These are phyloP conservation scores for Rhypophila decipiens DNA, from an alignment of 495 filamentous ascomycete genomes.

Conservation along the genomic window DNA sequence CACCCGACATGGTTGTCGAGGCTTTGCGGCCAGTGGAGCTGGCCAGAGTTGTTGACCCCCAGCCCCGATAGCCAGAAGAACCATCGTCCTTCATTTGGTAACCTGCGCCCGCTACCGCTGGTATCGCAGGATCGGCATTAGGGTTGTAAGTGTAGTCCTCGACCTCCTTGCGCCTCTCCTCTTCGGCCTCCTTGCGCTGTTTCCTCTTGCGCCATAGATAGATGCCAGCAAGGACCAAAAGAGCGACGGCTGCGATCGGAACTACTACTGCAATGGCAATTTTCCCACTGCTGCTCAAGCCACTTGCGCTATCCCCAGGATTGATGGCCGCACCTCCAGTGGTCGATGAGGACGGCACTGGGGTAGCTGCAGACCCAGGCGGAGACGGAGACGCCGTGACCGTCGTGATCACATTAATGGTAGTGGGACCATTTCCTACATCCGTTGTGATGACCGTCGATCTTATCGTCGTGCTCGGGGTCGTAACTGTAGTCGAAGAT, in stretches of 20 bases:
- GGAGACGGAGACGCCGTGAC: constrained; percentile 12
- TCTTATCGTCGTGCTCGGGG: not conserved
- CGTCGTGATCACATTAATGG: constrained; percentile 21
- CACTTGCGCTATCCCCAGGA: constrained; percentile 26
- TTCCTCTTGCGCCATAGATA: constrained; percentile 86
- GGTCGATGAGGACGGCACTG: constrained; percentile 18
- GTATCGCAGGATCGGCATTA: constrained; percentile 81
- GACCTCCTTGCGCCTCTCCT: constrained; percentile 85
- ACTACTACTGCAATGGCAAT: constrained; percentile 93
- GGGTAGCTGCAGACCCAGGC: constrained; percentile 1
- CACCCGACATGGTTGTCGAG: constrained; percentile 81
- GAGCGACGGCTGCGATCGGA: constrained; percentile 80
- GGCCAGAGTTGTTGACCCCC: constrained; percentile 71
- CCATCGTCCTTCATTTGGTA: constrained; percentile 67
- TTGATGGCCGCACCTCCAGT: constrained; percentile 22
- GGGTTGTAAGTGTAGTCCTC: constrained; percentile 97
- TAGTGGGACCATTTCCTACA: constrained; percentile 2
- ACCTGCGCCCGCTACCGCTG: constrained; percentile 51
- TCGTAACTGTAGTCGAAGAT: constrained; percentile 8
- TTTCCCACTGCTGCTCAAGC: constrained; percentile 43
- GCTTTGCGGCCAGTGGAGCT: constrained; percentile 73
- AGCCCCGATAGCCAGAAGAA: constrained; percentile 79
- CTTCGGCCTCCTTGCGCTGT: constrained; percentile 74
- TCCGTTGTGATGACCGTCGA: constrained; percentile 12
- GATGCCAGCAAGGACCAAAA: constrained; percentile 68